Percentiles rank a stretch among this genome's conserved stretches.
Evolutionary conservation across 2,329 filamentous ascomycete genomes (phyloP).

Genomic region (Colletotrichum sp.): DNA sequence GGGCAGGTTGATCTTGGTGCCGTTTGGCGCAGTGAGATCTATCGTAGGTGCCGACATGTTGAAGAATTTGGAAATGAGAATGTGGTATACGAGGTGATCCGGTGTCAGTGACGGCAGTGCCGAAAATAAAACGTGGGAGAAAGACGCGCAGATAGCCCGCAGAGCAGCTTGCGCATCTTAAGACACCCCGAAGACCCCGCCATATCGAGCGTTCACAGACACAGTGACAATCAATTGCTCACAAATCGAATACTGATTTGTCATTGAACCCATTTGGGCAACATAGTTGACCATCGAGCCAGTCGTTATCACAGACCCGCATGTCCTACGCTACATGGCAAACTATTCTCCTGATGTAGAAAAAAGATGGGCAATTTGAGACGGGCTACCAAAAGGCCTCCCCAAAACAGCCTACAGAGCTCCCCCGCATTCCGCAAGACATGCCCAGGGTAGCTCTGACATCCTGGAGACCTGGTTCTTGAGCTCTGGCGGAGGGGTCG

Average conservation of each 20-base stretch:
- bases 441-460: not conserved
- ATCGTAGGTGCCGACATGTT: conserved; percentile 30
- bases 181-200: not conserved
- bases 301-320: not conserved
- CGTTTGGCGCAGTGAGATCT: conserved; percentile 73
- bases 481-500: not conserved
- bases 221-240: not conserved
- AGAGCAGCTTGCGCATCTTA: not conserved
- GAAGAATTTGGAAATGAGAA: not conserved
- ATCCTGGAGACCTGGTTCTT: not conserved
- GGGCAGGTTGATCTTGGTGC: conserved; percentile 69
- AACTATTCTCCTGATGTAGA: not conserved
- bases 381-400: not conserved
- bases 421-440: not conserved
- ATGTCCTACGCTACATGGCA: not conserved
- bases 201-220: not conserved
- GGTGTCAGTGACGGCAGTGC: not conserved
- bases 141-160: not conserved
- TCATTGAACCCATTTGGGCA: not conserved
- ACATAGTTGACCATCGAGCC: not conserved
- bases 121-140: not conserved
- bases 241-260: not conserved
- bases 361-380: not conserved
- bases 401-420: not conserved
- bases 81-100: not conserved